Base-by-base conservation (phyloP, 139 green algal genomes). In the Chlorella sp. region DNA sequence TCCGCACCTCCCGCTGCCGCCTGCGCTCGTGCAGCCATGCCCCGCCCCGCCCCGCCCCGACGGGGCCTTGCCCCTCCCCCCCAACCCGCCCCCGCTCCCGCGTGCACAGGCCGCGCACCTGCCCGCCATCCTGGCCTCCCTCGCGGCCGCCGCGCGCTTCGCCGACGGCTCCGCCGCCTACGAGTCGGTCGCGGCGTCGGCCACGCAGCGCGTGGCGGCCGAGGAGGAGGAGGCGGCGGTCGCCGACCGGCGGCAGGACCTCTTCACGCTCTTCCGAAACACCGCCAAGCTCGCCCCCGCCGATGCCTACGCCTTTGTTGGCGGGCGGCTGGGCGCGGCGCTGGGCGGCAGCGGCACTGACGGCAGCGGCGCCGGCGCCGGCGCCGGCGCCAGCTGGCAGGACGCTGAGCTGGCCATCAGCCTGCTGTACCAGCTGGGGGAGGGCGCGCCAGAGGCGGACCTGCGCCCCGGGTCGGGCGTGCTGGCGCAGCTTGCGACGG, bases 251-350 rank as follows among this genome's bases (percentile, higher is more conserved):
- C 85, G 92, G 25, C 75, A 85, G 7, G 93, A 97, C 58, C 82
- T 97, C 67, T 93, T 96, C 40, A 90, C 83, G 19, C 80, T 97
- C 61, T 93, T 97, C 73, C 89, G 87, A 48, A 95, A 94, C 74
- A 71, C 87, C 3, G 85, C 87, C 50, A 93, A 91, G 83, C 76
- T 94, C 2, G 67, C 71, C 12, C 88, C 85, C 6, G 14, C 58
- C 5, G 77, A 87, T 14, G 77, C 83, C 0, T 77, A 92, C 21
- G 62, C 55, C 6, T 90, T 93, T 67, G 87, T 95, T 29, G 79
- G 80, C 7, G 23, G 41, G 27, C 72, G 66, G 53, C 88, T 96
- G 61, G 71, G 84, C 42, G 62, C 73, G 0, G 71, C 72, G 36
- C 46, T 84, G 35, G 45, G 25, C 55, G 17, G 58, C 65, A 62